These are phyloP conservation scores for Aspergillus candidus DNA, from an alignment of 2,329 filamentous ascomycete species.

Conservation along the genomic window DNA sequence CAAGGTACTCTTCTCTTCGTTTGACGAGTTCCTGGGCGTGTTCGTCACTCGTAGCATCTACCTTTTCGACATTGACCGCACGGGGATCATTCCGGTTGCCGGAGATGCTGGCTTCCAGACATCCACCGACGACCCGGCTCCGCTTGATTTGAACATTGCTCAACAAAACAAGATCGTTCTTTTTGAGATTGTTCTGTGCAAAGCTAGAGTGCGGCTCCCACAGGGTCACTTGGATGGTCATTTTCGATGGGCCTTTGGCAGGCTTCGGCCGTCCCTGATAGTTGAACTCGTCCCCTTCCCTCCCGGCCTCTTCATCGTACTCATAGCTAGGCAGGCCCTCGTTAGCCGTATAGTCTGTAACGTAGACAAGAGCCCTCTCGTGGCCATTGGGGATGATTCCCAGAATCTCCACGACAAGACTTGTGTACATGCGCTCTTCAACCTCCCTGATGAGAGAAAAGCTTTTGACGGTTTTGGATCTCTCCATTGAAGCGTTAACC, in stretches of 20 bases:
- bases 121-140: slow-evolving; percentile 41
- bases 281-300: slow-evolving; percentile 52
- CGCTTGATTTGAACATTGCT: slow-evolving; percentile 67
- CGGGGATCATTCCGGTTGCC: slow-evolving; percentile 49
- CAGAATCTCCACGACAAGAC: slow-evolving; percentile 68
- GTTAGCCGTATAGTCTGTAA: slow-evolving; percentile 80
- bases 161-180: slow-evolving; percentile 59
- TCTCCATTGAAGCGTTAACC: slow-evolving; percentile 5
- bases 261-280: slow-evolving; percentile 42
- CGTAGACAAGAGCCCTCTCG: slow-evolving; percentile 58
- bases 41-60: slow-evolving; percentile 44
- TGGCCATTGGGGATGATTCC: slow-evolving; percentile 43
- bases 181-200: slow-evolving; percentile 51
- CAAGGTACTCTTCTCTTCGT: slow-evolving; percentile 61
- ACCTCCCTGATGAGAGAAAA: slow-evolving; percentile 62
- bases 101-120: slow-evolving; percentile 67
- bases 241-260: slow-evolving; percentile 69
- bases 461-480: slow-evolving; percentile 7
- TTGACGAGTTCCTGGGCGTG: slow-evolving; percentile 53
- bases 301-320: slow-evolving; percentile 27
- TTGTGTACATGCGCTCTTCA: slow-evolving; percentile 51
- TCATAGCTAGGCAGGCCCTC: slow-evolving; percentile 53
- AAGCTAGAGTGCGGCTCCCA: slow-evolving; percentile 61
- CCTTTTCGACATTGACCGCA: slow-evolving; percentile 54
- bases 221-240: slow-evolving; percentile 64